Base-by-base conservation (phyloP, 768 basidiomycete genomes). In the Pholiota conissans region DNA sequence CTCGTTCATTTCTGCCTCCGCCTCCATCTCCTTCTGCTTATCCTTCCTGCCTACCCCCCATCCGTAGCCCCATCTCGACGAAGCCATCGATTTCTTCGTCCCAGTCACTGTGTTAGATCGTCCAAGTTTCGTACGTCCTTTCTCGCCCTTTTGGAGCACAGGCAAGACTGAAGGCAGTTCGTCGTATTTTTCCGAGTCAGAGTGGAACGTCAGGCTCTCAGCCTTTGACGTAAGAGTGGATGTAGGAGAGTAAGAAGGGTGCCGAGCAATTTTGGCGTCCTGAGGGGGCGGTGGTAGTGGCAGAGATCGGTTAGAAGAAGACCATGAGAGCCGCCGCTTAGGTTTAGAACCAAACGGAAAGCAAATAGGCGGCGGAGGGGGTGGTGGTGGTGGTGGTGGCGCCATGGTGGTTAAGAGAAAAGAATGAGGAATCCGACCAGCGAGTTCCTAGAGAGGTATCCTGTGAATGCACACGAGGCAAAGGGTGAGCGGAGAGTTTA, bases 51-150 rank as follows among this genome's bases (percentile, higher is more conserved):
- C 86, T 35, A 83, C 51, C 0, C 86, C 86, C 84, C 85, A 86
- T 35, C 87, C 86, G 69, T 87, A 89, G n/a, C 87, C 88, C 79
- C 81, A 86, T 66, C 75, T 84, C 46, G 71, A 72, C 35, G 79
- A 71, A 1, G 68, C 61, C 10, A 73, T 70, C 3, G 79, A 79
- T 60, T 79, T 83, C 69, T 84, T 86, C 20, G 84, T 82, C 28
- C 86, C 84, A 0, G 78, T 78, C 71, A 83, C 79, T 3, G 86
- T 81, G 63, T 79, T 84, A 1, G 76, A 74, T 54, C 84, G 79
- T 1, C 70, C 69, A 20, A 82, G 71, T 62, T 77, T 79, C 22
- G 74, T 73, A 47, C 69, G 73, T 11, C 74, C 76, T 56, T 77
- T 75, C 39, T 75, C 71, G 35, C 71, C 72, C 42, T 68, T 69